Evolutionary conservation across 805 yeast species (phyloP).

Genomic region (Kodamaea sagamina): DNA sequence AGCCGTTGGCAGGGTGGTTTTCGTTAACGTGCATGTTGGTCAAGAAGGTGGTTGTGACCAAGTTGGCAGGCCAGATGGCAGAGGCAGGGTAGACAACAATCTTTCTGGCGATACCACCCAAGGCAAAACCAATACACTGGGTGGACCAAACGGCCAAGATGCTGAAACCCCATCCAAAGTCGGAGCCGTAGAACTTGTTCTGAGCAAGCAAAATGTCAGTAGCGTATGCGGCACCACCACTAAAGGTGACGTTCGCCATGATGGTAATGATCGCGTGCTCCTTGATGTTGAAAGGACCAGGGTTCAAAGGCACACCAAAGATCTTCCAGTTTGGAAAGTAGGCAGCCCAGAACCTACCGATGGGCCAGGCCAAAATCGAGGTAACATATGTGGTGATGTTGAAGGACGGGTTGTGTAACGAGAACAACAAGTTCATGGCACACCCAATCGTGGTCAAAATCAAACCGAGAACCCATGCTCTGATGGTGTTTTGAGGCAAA

Average conservation of each 20-base stretch:
- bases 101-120: constrained; percentile 63
- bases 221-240: constrained; percentile 52
- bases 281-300: constrained; percentile 62
- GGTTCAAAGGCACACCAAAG: constrained; percentile 47
- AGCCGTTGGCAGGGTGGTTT: constrained; percentile 58
- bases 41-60: constrained; percentile 59
- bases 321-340: constrained; percentile 37
- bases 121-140: constrained; percentile 66
- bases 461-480: constrained; percentile 55
- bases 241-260: constrained; percentile 49
- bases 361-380: constrained; percentile 61
- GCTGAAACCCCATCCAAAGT: constrained; percentile 55
- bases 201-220: constrained; percentile 58
- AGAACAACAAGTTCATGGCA: constrained; percentile 60
- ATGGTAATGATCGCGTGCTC: constrained; percentile 61
- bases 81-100: constrained; percentile 63
- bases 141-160: constrained; percentile 54
- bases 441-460: constrained; percentile 56
- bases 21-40: constrained; percentile 53
- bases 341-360: constrained; percentile 53
- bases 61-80: constrained; percentile 71
- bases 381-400: constrained; percentile 53
- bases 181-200: constrained; percentile 47
- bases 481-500: constrained; percentile 51
- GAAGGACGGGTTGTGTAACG: constrained; percentile 57